phyloP scores from a whole-genome alignment of 306 rosid species.

The Rubus parviflorus region DNA sequence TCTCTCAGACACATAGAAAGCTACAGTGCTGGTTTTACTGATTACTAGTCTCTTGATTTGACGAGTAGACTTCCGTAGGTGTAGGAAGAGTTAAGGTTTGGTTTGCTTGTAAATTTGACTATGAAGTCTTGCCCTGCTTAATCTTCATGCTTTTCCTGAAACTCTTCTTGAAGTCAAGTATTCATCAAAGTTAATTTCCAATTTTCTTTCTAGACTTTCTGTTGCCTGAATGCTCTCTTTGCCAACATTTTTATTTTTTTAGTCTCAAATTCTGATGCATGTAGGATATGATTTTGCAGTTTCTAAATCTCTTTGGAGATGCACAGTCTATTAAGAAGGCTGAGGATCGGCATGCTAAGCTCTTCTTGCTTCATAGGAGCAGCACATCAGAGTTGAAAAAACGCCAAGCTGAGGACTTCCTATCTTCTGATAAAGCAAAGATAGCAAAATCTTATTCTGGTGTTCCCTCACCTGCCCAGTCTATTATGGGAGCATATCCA shows the following conservation, averaged over 20 bases:
- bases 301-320: conserved; percentile 91
- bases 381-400: conserved; percentile 84
- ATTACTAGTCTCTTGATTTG: neutral
- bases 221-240: neutral
- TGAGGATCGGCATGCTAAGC: conserved; percentile 91
- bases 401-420: conserved; percentile 91
- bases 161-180: conserved; percentile 1
- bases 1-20: neutral
- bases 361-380: conserved; percentile 81
- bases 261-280: conserved; percentile 16
- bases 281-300: conserved; percentile 52
- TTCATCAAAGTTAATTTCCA: neutral
- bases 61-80: neutral
- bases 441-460: conserved; percentile 64
- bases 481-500: conserved; percentile 78
- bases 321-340: conserved; percentile 80
- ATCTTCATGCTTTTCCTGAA: neutral
- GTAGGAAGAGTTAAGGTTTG: neutral
- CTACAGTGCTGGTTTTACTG: too few species aligned
- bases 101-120: neutral
- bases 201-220: neutral
- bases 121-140: neutral
- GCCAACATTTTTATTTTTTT: neutral
- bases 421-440: conserved; percentile 85
- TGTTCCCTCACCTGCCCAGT: conserved; percentile 77